Evolutionary conservation across 352 stramenopile genomes (phyloP), one percentile per base, ranked within the genome.

Genomic region (Pythium sukuiense): DNA sequence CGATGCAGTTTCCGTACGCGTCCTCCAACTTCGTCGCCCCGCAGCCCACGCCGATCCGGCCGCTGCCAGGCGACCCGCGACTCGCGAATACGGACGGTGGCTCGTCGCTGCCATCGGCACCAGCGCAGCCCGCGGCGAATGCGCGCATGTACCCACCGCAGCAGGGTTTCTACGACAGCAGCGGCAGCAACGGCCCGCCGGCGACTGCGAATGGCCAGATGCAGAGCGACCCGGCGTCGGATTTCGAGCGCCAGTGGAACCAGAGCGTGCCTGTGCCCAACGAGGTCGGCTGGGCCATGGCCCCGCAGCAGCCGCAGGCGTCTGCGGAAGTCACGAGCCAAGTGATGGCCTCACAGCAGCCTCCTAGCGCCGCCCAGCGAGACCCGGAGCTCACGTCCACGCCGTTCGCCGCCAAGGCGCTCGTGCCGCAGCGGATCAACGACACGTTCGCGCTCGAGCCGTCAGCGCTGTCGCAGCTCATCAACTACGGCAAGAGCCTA

Each of bases 21-120:
- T 74, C 83, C 12, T 80, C 81, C 6, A 84, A 84, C 20, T 91
- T 90, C 65, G 59, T 92, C 27, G 77, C 83, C n/a, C 71, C 81
- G 6, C 74, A 76, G 29, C 85, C 83, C 13, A 93, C 85, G 32
- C 85, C 85, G 11, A 93, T 93, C 68, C 85, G 85, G 4, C 85
- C 85, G 18, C 55, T 93, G 26, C 63, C 81, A 35, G 83, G 82
- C 29, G 85, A 93, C 58, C 85, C 85, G 41, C 83, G 85, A 55
- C 65, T 76, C 24, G 48, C 48, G 48, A 55, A 33, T 55, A 4
- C 48, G 9, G 48, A 55, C 18, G 45, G 20, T 24, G 20, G 16
- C 20, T 12, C 13, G 4, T 7, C 39, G 39, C 39, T 24, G 18
- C n/a, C 45, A n/a, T 52, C 45, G 48, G 2, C 48, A 12, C 27